A percentile compares a stretch with the other conserved stretches of the same genome.
These are phyloP conservation scores for Grosmannia penicillata DNA, from an alignment of 2,329 filamentous ascomycete species.

Conservation along the genomic window DNA sequence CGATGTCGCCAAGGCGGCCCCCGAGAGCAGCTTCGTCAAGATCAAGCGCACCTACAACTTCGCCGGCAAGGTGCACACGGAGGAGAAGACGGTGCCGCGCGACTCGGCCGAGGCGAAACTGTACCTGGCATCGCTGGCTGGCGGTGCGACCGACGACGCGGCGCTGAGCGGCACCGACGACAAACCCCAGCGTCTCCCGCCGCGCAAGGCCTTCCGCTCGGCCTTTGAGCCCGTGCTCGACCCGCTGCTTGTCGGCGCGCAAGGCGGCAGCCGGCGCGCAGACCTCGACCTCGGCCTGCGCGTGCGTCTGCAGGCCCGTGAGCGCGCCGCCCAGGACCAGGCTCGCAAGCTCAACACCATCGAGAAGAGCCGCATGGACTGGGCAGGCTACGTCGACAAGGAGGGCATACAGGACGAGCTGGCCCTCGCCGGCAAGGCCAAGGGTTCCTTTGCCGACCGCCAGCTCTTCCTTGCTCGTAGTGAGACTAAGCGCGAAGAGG, in stretches of 20 bases:
- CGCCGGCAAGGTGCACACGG: constrained; percentile 55
- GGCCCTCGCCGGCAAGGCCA: constrained; percentile 47
- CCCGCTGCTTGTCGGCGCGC: neutral
- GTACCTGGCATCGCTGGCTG: constrained; percentile 38
- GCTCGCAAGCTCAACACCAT: constrained; percentile 55
- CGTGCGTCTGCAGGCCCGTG: constrained; percentile 34
- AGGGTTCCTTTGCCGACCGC: constrained; percentile 45
- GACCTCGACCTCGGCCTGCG: constrained; percentile 45
- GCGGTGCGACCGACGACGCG: constrained; percentile 6
- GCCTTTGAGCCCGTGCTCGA: constrained; percentile 41
- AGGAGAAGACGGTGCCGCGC: constrained; percentile 53
- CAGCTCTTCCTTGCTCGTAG: constrained; percentile 53
- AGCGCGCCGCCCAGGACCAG: constrained; percentile 23
- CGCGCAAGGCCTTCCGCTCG: constrained; percentile 44
- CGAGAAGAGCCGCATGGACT: constrained; percentile 60
- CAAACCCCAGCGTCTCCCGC: constrained; percentile 24
- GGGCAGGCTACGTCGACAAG: constrained; percentile 57
- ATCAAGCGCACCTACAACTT: constrained; percentile 64
- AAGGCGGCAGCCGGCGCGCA: constrained; percentile 26
- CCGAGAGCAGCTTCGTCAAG: constrained; percentile 31
- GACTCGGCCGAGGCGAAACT: constrained; percentile 52
- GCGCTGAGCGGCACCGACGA: constrained; percentile 15
- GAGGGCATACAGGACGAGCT: constrained; percentile 58
- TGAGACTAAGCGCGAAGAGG: constrained; percentile 46
- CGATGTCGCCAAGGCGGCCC: neutral